Evolutionary conservation across 805 yeast species (phyloP).

Genomic region (Saccharomyces mikatae): DNA sequence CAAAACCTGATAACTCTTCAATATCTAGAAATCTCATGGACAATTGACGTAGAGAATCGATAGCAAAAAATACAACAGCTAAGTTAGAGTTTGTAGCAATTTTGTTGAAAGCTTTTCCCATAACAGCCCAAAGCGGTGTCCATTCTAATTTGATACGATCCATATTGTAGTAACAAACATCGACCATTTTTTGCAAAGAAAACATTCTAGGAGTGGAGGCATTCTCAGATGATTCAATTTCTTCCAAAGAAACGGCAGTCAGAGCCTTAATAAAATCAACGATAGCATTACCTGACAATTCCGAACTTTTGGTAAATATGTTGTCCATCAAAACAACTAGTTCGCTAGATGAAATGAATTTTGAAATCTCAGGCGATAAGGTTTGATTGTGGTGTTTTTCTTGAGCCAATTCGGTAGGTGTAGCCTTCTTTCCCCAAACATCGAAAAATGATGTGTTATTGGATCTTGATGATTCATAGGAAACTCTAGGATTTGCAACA

Average conservation of each 20-base stretch:
- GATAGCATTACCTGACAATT: constrained; percentile 75
- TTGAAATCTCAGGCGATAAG: constrained; percentile 49
- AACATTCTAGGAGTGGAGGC: constrained; percentile 82
- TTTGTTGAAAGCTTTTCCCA: constrained; percentile 81
- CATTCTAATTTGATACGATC: constrained; percentile 91
- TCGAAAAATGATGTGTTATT: constrained; percentile 44
- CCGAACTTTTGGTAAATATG: constrained; percentile 75
- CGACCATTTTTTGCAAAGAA: constrained; percentile 90
- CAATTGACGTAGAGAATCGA: constrained; percentile 88
- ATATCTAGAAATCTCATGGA: constrained; percentile 87
- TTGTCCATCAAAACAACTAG: constrained; percentile 76
- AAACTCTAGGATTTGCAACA: constrained; percentile 43
- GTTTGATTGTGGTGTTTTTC: constrained; percentile 66
- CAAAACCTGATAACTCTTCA: constrained; percentile 91
- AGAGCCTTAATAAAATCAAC: constrained; percentile 80
- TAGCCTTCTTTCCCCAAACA: constrained; percentile 45
- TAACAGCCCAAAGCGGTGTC: constrained; percentile 89
- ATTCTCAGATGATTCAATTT: constrained; percentile 79
- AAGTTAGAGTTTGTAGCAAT: constrained; percentile 76
- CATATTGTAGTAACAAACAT: constrained; percentile 97
- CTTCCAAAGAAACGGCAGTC: constrained; percentile 81
- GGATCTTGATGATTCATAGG: constrained; percentile 47
- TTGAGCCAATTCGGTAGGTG: constrained; percentile 61
- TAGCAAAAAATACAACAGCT: constrained; percentile 77
- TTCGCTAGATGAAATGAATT: constrained; percentile 54